Evolutionary conservation across 225 moss, liverwort and hornwort species (phyloP).

Genomic region (Antitrichia curtipendula): DNA sequence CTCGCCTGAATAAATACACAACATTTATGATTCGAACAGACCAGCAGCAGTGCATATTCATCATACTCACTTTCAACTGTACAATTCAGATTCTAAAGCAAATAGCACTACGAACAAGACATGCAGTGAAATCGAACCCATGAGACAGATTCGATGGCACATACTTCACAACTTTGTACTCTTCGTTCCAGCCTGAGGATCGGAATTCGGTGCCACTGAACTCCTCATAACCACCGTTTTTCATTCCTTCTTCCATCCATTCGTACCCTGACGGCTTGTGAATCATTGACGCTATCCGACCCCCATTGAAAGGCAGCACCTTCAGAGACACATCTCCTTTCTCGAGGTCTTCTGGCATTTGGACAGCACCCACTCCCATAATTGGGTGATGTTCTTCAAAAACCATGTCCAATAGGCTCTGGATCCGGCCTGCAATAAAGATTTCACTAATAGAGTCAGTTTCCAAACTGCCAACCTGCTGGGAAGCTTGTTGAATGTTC

Average conservation of each 20-base stretch:
- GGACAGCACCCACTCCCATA: slow-evolving; percentile 29
- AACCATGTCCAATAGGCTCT: slow-evolving; percentile 11
- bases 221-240: slow-evolving; percentile 81
- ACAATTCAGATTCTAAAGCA: not conserved
- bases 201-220: slow-evolving; percentile 59
- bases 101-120: not conserved
- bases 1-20: slow-evolving; percentile 3
- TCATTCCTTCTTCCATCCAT: slow-evolving; percentile 73
- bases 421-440: slow-evolving; percentile 8
- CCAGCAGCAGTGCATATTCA: not conserved
- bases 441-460: not conserved
- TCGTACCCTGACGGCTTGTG: slow-evolving; percentile 71
- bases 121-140: not conserved
- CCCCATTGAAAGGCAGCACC: slow-evolving; percentile 67
- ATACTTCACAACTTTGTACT: slow-evolving; percentile 57
- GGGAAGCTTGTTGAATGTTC: not conserved
- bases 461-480: not conserved
- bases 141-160: not conserved
- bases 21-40: not conserved
- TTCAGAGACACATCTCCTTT: slow-evolving; percentile 20
- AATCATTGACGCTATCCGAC: slow-evolving; percentile 75
- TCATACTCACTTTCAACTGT: not conserved
- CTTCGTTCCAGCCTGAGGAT: slow-evolving; percentile 68
- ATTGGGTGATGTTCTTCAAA: slow-evolving; percentile 31
- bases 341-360: slow-evolving; percentile 44